Evolutionary conservation across 192 early-diverging fungal species (phyloP), one percentile per base, ranked within the genome.

Genomic region (Lobosporangium transversale): DNA sequence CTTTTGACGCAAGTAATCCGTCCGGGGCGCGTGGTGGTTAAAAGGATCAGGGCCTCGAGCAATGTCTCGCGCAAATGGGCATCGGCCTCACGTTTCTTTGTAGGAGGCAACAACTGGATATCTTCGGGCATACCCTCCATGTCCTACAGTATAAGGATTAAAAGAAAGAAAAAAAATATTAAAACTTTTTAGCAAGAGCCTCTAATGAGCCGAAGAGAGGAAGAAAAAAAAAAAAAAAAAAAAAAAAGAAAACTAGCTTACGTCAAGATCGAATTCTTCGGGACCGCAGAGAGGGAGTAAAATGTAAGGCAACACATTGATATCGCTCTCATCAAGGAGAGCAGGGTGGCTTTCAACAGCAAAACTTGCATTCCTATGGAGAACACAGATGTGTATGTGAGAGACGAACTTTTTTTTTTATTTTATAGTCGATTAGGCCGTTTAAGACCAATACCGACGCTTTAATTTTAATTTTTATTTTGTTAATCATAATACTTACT

Each of bases 81-180:
- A 63, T 97, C 95, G 0, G 80, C 35, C 76, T 98, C 97, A 53
- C 95, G 91, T 53, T 80, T 89, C 85, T 98, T 98, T 27, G 90
- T 89, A 6, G 86, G 82, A 40, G 89, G 91, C 36, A 97, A 68
- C 3, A 97, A 78, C 70, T 97, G 94, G 32, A 96, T 89, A 68
- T 98, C 96, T 55, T 95, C 94, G 1, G 94, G 96, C 86, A 99
- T 91, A 4, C 83, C 84, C 31, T 97, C 96, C 89, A 95, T 94
- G 37, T 97, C 95, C 86, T 90, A 57, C 1, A 4, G 26, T 8
- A 24, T 31, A 3, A 27, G 8, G 15, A 11, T 37, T 12, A 47
- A 1, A 14, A 3, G 8, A n/a, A 26, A 48, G 49, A 35, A 55
- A 29, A 44, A n/a, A n/a, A n/a, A n/a, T n/a, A n/a, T n/a, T n/a